Conservation (phyloP, 306 rosid species). For the Malus sieversii region DNA sequence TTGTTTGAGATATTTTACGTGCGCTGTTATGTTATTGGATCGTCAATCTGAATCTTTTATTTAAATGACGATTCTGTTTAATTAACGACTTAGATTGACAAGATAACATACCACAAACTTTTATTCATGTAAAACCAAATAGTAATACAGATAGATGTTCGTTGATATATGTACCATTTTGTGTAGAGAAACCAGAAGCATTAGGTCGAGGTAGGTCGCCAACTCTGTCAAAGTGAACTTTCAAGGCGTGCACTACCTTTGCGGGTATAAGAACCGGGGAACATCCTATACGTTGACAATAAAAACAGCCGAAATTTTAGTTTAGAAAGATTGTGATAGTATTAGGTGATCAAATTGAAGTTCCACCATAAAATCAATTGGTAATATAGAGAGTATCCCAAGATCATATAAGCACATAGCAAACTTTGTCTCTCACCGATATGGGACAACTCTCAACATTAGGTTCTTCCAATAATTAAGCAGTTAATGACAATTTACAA, state of each 20-base stretch:
- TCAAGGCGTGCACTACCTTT: conserved; percentile 82
- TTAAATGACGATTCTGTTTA: not conserved
- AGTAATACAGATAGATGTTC: not conserved
- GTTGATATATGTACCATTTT: conserved; percentile 33
- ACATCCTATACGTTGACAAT: conserved; percentile 16
- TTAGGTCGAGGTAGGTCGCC: conserved; percentile 41
- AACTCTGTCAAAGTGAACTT: conserved; percentile 68
- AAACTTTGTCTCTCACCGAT: too few relatives aligned
- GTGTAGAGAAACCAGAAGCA: conserved; percentile 28
- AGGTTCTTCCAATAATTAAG: too few relatives aligned
- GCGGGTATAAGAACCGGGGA: conserved; percentile 83
- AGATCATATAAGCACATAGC: too few relatives aligned
- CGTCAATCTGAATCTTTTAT: not conserved
- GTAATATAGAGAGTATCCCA: fast-evolving
- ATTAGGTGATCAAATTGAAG: not conserved
- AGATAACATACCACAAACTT: not conserved
- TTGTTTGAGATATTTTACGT: not conserved
- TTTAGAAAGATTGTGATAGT: not conserved
- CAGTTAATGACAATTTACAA: not conserved
- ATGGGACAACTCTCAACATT: not conserved
- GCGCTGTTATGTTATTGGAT: not conserved
- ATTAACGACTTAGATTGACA: not conserved
- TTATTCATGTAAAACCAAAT: not conserved
- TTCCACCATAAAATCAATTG: too few relatives aligned
- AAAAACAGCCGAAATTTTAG: not conserved